phyloP scores from a whole-genome alignment of 2,329 filamentous ascomycete genomes.

The Phyllosticta citribraziliensis region DNA sequence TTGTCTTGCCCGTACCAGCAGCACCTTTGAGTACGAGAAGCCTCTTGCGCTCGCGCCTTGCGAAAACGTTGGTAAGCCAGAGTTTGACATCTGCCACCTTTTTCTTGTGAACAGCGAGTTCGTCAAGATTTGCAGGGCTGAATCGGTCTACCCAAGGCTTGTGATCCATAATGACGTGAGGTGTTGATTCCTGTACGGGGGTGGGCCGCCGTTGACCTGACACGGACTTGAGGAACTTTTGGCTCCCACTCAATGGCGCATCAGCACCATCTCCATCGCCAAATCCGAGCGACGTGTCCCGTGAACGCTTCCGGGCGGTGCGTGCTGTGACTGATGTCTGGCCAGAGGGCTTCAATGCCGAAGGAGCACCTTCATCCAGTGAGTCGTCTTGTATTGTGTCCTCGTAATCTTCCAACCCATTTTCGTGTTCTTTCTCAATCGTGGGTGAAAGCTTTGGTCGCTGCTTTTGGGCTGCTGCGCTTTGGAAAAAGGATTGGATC shows the following conservation, averaged over 20 bases:
- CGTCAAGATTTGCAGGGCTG: constrained; percentile 62
- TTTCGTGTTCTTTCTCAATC: constrained; percentile 30
- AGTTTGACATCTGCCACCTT: constrained; percentile 78
- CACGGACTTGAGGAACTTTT: constrained; percentile 35
- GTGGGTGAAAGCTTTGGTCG: constrained; percentile 23
- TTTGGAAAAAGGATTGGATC: constrained; percentile 41
- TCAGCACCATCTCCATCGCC: constrained; percentile 13
- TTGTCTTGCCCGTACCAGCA: constrained; percentile 88
- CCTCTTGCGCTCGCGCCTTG: constrained; percentile 52
- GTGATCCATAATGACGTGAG: constrained; percentile 39
- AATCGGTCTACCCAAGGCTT: constrained; percentile 86
- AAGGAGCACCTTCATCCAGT: constrained; percentile 17
- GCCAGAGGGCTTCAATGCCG: constrained; percentile 1
- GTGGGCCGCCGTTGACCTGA: constrained; percentile 23
- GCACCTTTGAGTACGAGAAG: constrained; percentile 80
- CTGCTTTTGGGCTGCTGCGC: constrained; percentile 32
- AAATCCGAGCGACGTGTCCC: constrained; percentile 14
- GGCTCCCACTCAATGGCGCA: constrained; percentile 22
- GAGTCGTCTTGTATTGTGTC: constrained; percentile 30
- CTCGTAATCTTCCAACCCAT: constrained; percentile 19
- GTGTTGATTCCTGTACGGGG: constrained; percentile 18
- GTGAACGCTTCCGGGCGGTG: constrained; percentile 20
- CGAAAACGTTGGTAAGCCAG: constrained; percentile 71
- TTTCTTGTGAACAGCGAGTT: constrained; percentile 88
- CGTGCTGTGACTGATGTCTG: constrained; percentile 13